Evolutionary conservation across 805 yeast species (phyloP).

Genomic region (Yarrowia alimentaria): DNA sequence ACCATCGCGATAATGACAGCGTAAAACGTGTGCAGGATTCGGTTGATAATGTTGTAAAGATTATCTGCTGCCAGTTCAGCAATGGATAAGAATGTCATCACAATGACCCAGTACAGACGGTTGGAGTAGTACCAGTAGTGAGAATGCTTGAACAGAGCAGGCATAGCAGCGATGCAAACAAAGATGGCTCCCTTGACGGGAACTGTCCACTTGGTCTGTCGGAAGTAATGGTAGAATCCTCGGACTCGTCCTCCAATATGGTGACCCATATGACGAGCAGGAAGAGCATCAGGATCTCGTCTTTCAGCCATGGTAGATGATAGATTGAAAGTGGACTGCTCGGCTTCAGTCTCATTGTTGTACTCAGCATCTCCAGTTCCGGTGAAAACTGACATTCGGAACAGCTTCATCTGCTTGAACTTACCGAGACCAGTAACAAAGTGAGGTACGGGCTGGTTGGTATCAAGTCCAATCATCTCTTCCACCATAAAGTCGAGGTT

Average conservation of each 20-base stretch:
- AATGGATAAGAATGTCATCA: slow-evolving; percentile 37
- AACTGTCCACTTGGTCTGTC: slow-evolving; percentile 31
- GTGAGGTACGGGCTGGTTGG: slow-evolving; percentile 29
- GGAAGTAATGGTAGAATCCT: neutral
- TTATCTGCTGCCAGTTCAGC: slow-evolving; percentile 40
- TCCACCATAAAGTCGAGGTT: slow-evolving; percentile 16
- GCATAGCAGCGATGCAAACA: slow-evolving; percentile 33
- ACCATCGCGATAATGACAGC: slow-evolving; percentile 39
- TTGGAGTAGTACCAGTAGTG: slow-evolving; percentile 34
- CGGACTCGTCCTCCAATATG: slow-evolving; percentile 3
- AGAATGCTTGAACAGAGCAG: slow-evolving; percentile 36
- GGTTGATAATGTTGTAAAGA: slow-evolving; percentile 35
- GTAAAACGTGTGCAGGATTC: slow-evolving; percentile 36
- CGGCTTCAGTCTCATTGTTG: slow-evolving; percentile 8
- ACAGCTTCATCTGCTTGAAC: slow-evolving; percentile 10
- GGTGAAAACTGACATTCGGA: slow-evolving; percentile 16
- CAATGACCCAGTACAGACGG: slow-evolving; percentile 39
- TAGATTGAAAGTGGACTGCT: neutral
- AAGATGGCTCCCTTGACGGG: slow-evolving; percentile 35
- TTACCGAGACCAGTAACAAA: slow-evolving; percentile 35
- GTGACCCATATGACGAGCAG: slow-evolving; percentile 3
- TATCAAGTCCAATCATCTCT: slow-evolving; percentile 16
- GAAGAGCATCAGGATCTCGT: slow-evolving; percentile 11
- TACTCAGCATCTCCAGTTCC: slow-evolving; percentile 12
- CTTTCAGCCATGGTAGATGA: slow-evolving; percentile 6